These are phyloP conservation scores for Corylus avellana DNA, from an alignment of 306 rosid genomes.

Conservation along the genomic window DNA sequence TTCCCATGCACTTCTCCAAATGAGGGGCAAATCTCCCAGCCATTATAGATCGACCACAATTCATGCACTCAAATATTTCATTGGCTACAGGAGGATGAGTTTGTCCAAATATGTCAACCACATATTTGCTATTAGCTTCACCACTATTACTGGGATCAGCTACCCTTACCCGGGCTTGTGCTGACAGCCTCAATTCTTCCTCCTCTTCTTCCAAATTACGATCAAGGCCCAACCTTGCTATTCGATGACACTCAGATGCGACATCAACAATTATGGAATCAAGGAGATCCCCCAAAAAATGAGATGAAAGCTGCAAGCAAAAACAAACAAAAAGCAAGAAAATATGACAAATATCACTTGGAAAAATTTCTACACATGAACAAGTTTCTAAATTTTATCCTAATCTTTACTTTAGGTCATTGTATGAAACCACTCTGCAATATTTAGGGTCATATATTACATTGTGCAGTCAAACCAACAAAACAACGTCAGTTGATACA, in stretches of 20 bases:
- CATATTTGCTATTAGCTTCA: constrained; percentile 79
- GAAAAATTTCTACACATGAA: neutral
- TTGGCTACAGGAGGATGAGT: constrained; percentile 85
- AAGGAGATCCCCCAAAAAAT: constrained; percentile 75
- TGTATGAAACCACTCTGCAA: neutral
- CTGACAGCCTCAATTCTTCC: constrained; percentile 87
- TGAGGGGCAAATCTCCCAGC: constrained; percentile 99
- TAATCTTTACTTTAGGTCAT: constrained; percentile 3
- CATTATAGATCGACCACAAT: constrained; percentile 73
- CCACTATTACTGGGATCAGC: constrained; percentile 81
- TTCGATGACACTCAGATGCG: constrained; percentile 95
- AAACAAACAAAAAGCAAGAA: constrained; percentile 30
- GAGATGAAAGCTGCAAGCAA: constrained; percentile 72
- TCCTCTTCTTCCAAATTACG: constrained; percentile 92
- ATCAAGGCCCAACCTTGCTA: constrained; percentile 89
- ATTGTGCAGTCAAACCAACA: neutral
- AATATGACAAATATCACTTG: neutral
- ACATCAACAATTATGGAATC: constrained; percentile 90
- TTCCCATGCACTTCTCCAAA: constrained; percentile 99
- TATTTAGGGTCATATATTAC: neutral
- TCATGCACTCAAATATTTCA: constrained; percentile 89
- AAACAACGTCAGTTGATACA: neutral
- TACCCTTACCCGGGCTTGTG: constrained; percentile 81
- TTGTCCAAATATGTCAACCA: constrained; percentile 94
- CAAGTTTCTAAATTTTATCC: neutral